Evolutionary conservation across 208 protist species (phyloP).

Genomic region (Kentomonas sorsogonicus): DNA sequence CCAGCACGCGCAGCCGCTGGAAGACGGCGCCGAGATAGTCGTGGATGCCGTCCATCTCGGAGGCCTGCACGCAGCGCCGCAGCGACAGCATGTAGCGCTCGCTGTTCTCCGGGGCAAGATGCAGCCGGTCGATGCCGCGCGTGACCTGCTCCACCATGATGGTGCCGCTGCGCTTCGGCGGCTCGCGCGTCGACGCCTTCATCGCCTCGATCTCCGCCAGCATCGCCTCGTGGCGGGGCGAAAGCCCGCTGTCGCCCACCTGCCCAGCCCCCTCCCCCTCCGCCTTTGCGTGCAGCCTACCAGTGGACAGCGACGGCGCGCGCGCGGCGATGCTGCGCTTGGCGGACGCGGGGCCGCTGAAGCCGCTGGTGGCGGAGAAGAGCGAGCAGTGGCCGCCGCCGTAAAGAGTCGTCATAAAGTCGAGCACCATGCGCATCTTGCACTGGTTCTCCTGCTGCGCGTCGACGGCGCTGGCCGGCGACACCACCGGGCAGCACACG

Average conservation of each 20-base stretch:
- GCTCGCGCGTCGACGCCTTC: not conserved
- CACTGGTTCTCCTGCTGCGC: slow-evolving; percentile 62
- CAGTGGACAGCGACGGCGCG: slow-evolving; percentile 8
- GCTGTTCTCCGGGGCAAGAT: slow-evolving; percentile 52
- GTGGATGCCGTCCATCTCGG: slow-evolving; percentile 57
- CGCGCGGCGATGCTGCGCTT: no score
- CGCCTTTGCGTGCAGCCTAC: not conserved
- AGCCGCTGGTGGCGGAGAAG: slow-evolving; percentile 27
- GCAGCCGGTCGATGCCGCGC: slow-evolving; percentile 49
- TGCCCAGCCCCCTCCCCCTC: not conserved
- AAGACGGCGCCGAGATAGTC: slow-evolving; percentile 68
- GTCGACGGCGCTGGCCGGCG: slow-evolving; percentile 33
- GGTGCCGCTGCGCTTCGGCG: slow-evolving; percentile 22
- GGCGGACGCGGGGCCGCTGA: no score
- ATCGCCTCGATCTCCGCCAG: not conserved
- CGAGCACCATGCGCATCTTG: slow-evolving; percentile 43
- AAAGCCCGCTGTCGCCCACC: no score
- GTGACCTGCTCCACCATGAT: slow-evolving; percentile 71
- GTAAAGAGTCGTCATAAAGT: slow-evolving; percentile 59
- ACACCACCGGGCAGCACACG: slow-evolving; percentile 18
- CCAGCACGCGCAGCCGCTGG: slow-evolving; percentile 27
- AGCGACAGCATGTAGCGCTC: slow-evolving; percentile 60
- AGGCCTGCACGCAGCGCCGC: slow-evolving; percentile 48
- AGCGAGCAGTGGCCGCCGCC: slow-evolving; percentile 83
- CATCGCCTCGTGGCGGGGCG: not conserved